phyloP scores from a whole-genome alignment of 2,329 filamentous ascomycete genomes.

The Cordyceps tenuipes region DNA sequence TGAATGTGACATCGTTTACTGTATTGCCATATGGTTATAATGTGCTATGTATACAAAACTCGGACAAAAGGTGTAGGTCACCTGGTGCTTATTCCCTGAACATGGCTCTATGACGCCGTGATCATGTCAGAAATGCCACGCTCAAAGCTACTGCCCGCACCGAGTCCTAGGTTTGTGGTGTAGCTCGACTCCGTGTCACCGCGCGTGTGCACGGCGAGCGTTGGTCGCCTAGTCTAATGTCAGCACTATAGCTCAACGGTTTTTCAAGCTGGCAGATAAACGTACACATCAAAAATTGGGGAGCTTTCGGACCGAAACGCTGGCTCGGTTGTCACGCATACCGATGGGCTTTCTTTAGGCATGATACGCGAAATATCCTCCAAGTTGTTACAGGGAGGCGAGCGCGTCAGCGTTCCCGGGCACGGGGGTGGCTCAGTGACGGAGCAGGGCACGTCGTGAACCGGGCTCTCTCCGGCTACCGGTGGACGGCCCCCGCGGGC shows the following conservation, averaged over 20 bases:
- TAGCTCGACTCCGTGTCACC: constrained; percentile 4
- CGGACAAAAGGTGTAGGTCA: not conserved
- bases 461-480: not conserved
- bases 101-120: not conserved
- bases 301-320: not conserved
- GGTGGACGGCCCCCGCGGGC: not conserved
- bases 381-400: constrained; percentile 1
- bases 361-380: not conserved
- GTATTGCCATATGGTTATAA: not conserved
- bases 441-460: not conserved
- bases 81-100: not conserved
- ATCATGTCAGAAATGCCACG: constrained; percentile 9
- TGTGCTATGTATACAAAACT: constrained; percentile 11
- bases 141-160: not conserved
- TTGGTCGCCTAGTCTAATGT: not conserved
- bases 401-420: not conserved
- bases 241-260: not conserved
- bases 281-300: not conserved
- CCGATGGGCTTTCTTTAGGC: not conserved
- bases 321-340: not conserved
- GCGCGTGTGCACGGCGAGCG: not conserved
- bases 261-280: not conserved
- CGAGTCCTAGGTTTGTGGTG: not conserved
- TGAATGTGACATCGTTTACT: not conserved
- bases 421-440: not conserved